Percentiles rank a stretch among this genome's conserved stretches.
Conservation (phyloP, 768 basidiomycete species). For the Tulasnella sp. region DNA sequence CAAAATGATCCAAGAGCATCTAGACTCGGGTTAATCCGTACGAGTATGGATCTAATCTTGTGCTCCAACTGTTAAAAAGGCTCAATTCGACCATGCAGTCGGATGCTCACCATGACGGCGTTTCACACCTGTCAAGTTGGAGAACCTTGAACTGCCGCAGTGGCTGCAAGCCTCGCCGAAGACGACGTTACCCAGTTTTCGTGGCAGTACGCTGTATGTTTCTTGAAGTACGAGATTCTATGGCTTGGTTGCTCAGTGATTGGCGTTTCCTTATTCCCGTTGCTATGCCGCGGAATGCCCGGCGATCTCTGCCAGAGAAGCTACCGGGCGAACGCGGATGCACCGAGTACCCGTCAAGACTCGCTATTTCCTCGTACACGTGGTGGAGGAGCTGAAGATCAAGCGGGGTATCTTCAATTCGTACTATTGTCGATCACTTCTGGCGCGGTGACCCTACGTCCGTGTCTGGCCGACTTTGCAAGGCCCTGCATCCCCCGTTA, state of each 20-base stretch:
- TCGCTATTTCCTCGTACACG: not conserved
- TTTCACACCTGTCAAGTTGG: not conserved
- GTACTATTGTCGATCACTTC: not conserved
- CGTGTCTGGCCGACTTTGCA: not conserved
- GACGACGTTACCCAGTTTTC: not conserved
- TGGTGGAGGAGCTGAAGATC: not conserved
- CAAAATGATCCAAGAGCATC: not conserved
- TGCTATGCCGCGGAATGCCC: not conserved
- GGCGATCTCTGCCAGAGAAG: not conserved
- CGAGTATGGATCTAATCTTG: not conserved
- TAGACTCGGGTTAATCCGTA: not conserved
- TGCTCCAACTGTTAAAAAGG: not conserved
- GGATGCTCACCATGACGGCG: not conserved
- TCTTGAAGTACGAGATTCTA: not conserved
- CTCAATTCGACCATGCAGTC: not conserved
- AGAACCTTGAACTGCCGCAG: not conserved
- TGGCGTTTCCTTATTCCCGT: not conserved
- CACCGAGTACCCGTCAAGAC: not conserved
- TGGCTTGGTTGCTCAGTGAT: not conserved
- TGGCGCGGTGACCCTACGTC: not conserved
- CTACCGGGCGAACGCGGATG: not conserved
- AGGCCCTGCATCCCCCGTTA: not conserved
- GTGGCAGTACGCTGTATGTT: not conserved
- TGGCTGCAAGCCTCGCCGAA: not conserved
- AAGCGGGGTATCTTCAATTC: not conserved